A percentile compares a stretch with the other conserved stretches of the same genome.
These are phyloP conservation scores for Candida maltosa DNA, from an alignment of 805 yeast species.

Conservation along the genomic window DNA sequence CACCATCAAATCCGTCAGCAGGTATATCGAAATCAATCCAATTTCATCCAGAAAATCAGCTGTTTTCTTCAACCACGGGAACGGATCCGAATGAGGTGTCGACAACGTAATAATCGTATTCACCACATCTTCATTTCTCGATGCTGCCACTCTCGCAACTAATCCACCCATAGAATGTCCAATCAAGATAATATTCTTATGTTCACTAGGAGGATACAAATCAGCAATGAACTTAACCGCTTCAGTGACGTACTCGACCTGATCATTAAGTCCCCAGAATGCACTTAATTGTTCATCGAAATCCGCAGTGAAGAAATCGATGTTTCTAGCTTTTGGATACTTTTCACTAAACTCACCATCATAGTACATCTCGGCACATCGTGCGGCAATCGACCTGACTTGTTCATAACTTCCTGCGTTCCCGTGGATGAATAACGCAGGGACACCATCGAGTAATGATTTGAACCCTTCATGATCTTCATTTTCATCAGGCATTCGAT, in stretches of 20 bases:
- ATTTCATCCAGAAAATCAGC: no score
- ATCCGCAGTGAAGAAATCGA: conserved; percentile 89
- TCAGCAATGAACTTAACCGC: conserved; percentile 75
- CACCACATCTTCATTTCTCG: conserved; percentile 70
- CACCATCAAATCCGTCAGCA: conserved; percentile 65
- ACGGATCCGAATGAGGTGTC: conserved; percentile 86
- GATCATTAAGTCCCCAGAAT: conserved; percentile 91
- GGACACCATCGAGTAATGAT: conserved; percentile 58
- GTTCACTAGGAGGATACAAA: conserved; percentile 47
- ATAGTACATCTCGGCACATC: conserved; percentile 55
- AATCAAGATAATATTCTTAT: conserved; percentile 65
- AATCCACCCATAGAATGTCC: conserved; percentile 99
- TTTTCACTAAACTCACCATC: conserved; percentile 25
- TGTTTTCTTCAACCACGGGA: conserved; percentile 76
- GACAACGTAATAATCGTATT: conserved; percentile 84
- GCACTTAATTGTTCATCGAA: conserved; percentile 96
- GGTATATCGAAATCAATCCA: conserved; percentile 76
- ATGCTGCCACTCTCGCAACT: conserved; percentile 81
- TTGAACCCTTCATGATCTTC: conserved; percentile 24
- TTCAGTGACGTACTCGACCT: conserved; percentile 88
- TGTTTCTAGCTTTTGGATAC: conserved; percentile 37
- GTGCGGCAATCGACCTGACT: conserved; percentile 88
- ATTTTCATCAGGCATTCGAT: conserved; percentile 44
- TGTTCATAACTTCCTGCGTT: conserved; percentile 94
- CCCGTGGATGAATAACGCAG: conserved; percentile 93